A percentile compares a stretch with the other conserved stretches of the same genome.
Conservation (phyloP, 306 rosid genomes). For the Citrullus mucosospermus region DNA sequence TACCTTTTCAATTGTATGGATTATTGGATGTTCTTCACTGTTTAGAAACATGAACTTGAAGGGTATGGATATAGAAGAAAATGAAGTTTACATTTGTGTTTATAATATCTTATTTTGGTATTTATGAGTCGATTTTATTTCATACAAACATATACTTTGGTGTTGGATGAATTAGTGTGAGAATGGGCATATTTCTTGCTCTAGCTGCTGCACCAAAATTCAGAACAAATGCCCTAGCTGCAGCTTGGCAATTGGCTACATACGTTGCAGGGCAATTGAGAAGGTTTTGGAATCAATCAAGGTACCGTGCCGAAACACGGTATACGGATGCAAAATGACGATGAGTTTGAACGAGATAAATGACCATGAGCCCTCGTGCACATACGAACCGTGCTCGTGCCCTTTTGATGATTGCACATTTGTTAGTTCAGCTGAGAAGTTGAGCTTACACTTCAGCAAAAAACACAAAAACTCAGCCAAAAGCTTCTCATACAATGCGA, state of each 20-base stretch:
- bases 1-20: not conserved
- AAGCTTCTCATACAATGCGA: slow-evolving; percentile 24
- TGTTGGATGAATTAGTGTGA: slow-evolving; percentile 46
- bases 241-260: slow-evolving; percentile 51
- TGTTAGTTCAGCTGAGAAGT: slow-evolving; percentile 33
- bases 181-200: slow-evolving; percentile 81
- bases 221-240: slow-evolving; percentile 58
- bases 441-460: slow-evolving; percentile 33
- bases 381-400: slow-evolving; percentile 43
- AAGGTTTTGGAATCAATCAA: slow-evolving; percentile 53
- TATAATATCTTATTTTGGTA: not conserved
- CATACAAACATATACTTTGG: not conserved
- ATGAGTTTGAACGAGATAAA: slow-evolving; percentile 22
- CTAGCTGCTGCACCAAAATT: slow-evolving; percentile 36
- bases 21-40: not conserved
- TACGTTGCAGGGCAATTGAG: slow-evolving; percentile 67
- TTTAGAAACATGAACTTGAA: not conserved
- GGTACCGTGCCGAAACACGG: slow-evolving; percentile 35
- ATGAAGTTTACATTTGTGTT: not conserved
- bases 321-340: slow-evolving; percentile 42
- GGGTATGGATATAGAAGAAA: not conserved
- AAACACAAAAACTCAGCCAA: slow-evolving; percentile 25
- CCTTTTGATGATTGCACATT: slow-evolving; percentile 33
- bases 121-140: not conserved
- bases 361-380: slow-evolving; percentile 51